These are phyloP conservation scores for Nymphaea colorata DNA, from an alignment of 164 flowering plant species.

Conservation along the genomic window DNA sequence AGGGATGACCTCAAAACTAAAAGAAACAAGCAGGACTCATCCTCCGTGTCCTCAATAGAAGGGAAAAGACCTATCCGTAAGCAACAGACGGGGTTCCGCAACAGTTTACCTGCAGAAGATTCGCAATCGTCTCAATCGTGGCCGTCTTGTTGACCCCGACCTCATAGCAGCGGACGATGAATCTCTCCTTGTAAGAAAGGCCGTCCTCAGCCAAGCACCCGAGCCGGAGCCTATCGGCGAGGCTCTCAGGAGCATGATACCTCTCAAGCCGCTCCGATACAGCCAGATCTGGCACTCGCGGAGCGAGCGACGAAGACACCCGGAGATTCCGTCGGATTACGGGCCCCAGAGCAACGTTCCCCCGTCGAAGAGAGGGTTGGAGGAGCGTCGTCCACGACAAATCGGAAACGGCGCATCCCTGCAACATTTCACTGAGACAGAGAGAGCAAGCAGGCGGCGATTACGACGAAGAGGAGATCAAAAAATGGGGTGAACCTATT, in stretches of 20 bases:
- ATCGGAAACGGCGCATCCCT: no score
- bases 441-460: no score
- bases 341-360: no score
- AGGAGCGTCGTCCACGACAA: no score
- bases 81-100: background rate
- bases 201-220: constrained; percentile 76
- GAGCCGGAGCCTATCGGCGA: constrained; percentile 42
- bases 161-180: constrained; percentile 80
- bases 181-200: constrained; percentile 73
- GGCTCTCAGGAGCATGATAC: background rate
- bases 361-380: no score
- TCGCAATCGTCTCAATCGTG: constrained; percentile 91
- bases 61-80: background rate
- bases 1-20: no score
- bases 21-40: background rate
- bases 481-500: no score
- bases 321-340: no score
- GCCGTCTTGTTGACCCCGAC: constrained; percentile 95
- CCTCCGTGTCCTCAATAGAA: background rate
- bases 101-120: constrained; percentile 69
- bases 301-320: no score
- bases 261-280: background rate
- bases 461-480: no score
- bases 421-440: no score
- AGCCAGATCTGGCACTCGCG: no score